Evolutionary conservation across 2,329 filamentous ascomycete species (phyloP).

Genomic region (Phaeomoniella chlamydospora): DNA sequence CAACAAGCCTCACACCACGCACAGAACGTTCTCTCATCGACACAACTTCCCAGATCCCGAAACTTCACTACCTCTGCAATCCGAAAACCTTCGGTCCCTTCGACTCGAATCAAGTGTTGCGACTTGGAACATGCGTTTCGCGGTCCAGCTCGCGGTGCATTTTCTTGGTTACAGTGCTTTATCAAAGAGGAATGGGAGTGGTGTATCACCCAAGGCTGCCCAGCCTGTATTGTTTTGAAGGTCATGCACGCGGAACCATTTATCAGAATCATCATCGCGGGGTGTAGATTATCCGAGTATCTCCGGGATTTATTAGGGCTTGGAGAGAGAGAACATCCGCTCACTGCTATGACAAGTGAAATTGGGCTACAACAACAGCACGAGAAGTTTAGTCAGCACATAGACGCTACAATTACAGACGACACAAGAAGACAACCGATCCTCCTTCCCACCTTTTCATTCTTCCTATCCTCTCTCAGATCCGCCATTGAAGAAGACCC

Average conservation of each 20-base stretch:
- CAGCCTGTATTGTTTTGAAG: conserved; percentile 27
- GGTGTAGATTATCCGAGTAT: conserved; percentile 22
- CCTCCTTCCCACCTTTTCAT: conserved; percentile 17
- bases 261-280: conserved; percentile 26
- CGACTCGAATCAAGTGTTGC: no score
- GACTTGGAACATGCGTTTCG: conserved; percentile 44
- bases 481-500: conserved; percentile 25
- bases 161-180: conserved; percentile 45
- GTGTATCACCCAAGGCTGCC: conserved; percentile 41
- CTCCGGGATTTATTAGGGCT: conserved; percentile 13
- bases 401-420: conserved; percentile 7
- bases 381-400: no score
- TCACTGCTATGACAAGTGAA: no score
- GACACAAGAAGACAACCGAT: conserved; percentile 2
- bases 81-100: no score
- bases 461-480: conserved; percentile 23
- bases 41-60: background rate
- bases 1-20: conserved; percentile 39
- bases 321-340: conserved; percentile 4
- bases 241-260: conserved; percentile 28
- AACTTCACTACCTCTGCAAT: no score
- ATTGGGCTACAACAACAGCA: no score
- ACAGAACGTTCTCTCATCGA: conserved; percentile 29
- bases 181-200: conserved; percentile 42
- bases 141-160: conserved; percentile 40